Percentiles rank a stretch among this genome's conserved stretches.
Evolutionary conservation across 345 rosid species (phyloP).

Genomic region (Limnanthes douglasii): DNA sequence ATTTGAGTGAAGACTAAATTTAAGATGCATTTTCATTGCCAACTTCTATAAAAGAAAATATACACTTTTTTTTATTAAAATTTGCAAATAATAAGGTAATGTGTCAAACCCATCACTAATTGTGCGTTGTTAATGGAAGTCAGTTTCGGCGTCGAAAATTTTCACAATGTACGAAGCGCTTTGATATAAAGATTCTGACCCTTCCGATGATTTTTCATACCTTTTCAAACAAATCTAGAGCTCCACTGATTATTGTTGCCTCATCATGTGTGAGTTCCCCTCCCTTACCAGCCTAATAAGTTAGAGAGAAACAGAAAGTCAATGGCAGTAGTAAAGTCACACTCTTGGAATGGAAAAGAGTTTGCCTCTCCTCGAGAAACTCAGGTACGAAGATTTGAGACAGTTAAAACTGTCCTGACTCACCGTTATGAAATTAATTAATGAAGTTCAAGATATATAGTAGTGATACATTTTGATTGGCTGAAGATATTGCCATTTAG

Average conservation of each 20-base stretch:
- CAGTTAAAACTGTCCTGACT: background rate
- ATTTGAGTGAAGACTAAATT: no score
- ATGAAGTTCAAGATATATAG: no score
- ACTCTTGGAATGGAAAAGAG: constrained; percentile 5
- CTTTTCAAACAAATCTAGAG: constrained; percentile 90
- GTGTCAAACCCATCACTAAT: no score
- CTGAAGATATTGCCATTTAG: no score
- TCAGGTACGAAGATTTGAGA: background rate
- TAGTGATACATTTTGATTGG: no score
- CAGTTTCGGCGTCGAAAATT: background rate
- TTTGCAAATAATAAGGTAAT: no score
- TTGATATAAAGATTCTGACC: background rate
- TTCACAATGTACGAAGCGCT: background rate
- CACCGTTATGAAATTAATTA: no score
- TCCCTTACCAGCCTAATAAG: constrained; percentile 94
- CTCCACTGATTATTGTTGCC: constrained; percentile 92
- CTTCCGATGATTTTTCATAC: constrained; percentile 16
- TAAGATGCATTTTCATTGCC: no score
- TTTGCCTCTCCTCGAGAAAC: background rate
- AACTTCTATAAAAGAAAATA: no score
- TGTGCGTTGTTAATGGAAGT: no score
- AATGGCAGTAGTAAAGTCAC: constrained; percentile 12
- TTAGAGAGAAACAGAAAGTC: constrained; percentile 12
- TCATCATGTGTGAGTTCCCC: constrained; percentile 98
- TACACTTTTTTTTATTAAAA: no score